Base-by-base conservation (phyloP, 768 basidiomycete species). In the Phylloporus arenicola region DNA sequence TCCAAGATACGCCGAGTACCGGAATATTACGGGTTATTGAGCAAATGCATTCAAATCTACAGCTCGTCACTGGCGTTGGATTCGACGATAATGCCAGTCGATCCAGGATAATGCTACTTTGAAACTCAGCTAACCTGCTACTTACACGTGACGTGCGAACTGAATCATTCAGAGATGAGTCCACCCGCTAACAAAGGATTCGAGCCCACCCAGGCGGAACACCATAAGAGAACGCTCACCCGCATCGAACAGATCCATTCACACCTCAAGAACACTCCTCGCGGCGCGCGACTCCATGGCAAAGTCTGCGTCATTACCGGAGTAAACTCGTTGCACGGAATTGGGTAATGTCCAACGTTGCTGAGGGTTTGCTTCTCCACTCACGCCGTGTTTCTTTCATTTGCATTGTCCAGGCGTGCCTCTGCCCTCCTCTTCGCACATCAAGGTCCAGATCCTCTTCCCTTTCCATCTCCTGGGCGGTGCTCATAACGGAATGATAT, bases 241-340 rank as follows among this genome's bases (percentile, higher is more conserved):
- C 81, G 90, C 19, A 73, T 92, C 20, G 67, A 79, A 45, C 78
- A 77, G 58, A 81, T 92, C 48, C 82, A 84, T 64, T 72, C 78
- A 0, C 90, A 92, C 52, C 74, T 92, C 33, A 64, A 74, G 38
- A 72, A 66, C 24, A 59, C 79, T 19, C 73, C 82, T 27, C 76
- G 83, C 37, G 68, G 73, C 25, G 72, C 69, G 17, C 76, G 82
- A 58, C 75, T 94, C 55, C 76, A 75, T 62, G 82, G 76, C 55
- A 94, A 92, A 67, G 88, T 93, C 22, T 89, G 86, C 59, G 76
- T 95, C 49, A 79, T 95, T 58, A 95, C 93, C 1, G 93, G 93
- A 16, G 91, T 86, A 27, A 86, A 88, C 27, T 92, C 90, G 17
- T 63, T 86, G 57, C 84, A 85, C 63, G 93, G 93, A 16, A 96